A percentile compares a stretch with the other conserved stretches of the same genome.
phyloP scores from a whole-genome alignment of 441 rosid species.

The Pelargonium citronellum region DNA sequence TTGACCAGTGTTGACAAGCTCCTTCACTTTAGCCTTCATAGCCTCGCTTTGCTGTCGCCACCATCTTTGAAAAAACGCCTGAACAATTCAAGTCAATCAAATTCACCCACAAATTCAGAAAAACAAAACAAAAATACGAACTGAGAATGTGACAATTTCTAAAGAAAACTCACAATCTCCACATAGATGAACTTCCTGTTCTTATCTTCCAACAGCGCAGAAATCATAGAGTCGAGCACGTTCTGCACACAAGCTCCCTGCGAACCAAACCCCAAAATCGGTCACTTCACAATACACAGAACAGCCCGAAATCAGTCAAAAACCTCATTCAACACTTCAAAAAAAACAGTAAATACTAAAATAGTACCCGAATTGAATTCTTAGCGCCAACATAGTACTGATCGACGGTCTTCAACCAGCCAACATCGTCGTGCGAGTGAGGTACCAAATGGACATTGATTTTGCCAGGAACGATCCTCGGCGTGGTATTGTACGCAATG shows the following conservation, averaged over 20 bases:
- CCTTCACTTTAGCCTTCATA: constrained; percentile 48
- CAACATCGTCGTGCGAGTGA: constrained; percentile 72
- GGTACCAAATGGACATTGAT: constrained; percentile 71
- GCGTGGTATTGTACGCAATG: constrained; percentile 49
- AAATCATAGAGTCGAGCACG: constrained; percentile 66
- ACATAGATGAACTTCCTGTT: constrained; percentile 70
- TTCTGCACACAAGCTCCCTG: constrained; percentile 87
- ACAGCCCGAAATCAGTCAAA: neutral
- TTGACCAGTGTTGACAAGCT: constrained; percentile 59
- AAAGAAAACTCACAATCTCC: constrained; percentile 40
- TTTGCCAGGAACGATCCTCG: constrained; percentile 42
- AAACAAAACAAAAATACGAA: neutral
- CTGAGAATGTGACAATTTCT: neutral
- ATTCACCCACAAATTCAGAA: neutral
- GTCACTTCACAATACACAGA: neutral
- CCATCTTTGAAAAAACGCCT: constrained; percentile 74
- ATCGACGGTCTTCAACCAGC: constrained; percentile 57
- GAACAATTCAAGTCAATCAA: constrained; percentile 9
- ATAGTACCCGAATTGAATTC: constrained; percentile 58
- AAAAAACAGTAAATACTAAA: neutral
- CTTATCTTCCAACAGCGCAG: constrained; percentile 61
- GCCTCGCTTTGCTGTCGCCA: constrained; percentile 65
- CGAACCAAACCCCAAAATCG: constrained; percentile 20
- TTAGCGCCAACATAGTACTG: constrained; percentile 73
- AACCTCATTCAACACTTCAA: constrained; percentile 3